Base-by-base conservation (phyloP, 805 yeast genomes). In the Deakozyma indianensis region DNA sequence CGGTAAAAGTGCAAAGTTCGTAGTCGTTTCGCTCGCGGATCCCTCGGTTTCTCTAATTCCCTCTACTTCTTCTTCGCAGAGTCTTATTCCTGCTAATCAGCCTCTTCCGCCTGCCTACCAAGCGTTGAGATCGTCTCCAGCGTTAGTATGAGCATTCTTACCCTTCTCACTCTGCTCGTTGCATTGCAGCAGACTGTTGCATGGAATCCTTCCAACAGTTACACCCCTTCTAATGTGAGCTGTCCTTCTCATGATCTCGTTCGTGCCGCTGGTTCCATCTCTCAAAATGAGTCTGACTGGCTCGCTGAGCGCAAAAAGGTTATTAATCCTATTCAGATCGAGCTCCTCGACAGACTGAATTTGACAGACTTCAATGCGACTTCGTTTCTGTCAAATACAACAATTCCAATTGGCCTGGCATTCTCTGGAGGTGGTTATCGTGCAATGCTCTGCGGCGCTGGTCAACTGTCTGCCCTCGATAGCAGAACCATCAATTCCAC, bases 371-470 rank as follows among this genome's bases (percentile, higher is more conserved):
- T 76, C 45, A 61, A 45, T 47, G 20, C 38, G 5, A 9, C 18
- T 20, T 32, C 38, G 20, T 32, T 32, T 32, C 38, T 32, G 7
- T 32, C 38, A 32, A 32, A 32, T 56, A 22, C 50, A 11, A 53
- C 75, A 4, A 66, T 73, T 47, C 67, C 70, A 43, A 65, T 81
- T 40, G 87, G 77, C 2, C 51, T 74, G 23, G 77, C 82, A 9
- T 74, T 77, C 52, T 71, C 84, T 15, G 95, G 95, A 41, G 95
- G 96, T 57, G 95, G 95, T 2, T 86, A 83, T 61, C 72, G 96
- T 50, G 94, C 95, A 27, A 83, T 86, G 85, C 64, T 86, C 41
- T 64, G 71, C 47, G 95, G 94, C 1, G 95, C 94, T 14, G 95
- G 95, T 28, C 77, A 78, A 58, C 63, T 86, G 20, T 68, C 88